Base-by-base conservation (phyloP, 2,329 filamentous ascomycete species). In the Kalmusia sp. region DNA sequence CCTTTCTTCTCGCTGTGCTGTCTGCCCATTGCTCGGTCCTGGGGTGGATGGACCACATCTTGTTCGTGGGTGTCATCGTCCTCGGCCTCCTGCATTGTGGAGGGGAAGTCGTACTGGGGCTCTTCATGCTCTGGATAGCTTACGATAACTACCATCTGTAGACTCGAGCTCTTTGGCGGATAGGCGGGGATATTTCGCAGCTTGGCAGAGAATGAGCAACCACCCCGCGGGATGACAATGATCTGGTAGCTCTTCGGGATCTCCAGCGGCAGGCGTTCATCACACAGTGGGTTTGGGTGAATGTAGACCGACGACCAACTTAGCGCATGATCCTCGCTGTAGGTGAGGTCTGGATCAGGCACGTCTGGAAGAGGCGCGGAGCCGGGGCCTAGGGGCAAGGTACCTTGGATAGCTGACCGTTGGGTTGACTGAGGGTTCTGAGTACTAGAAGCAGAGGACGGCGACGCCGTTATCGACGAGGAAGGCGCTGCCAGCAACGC, bases 131-230 rank as follows among this genome's bases (percentile, higher is more conserved):
- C 82, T 3, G 86, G 83, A 49, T 84, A 84, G 14, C 82, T 87
- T 4, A 97, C 84, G 0, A 97, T 77, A 37, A 98, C 78, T 24
- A 98, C 91, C 3, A 98, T 82, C 71, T 96, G 90, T 15, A 98
- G 78, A 1, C 87, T 81, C 3, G 74, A 71, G 0, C 79, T 71
- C 0, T 81, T 79, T 0, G 90, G 87, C 1, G 86, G 81, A 69
- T 88, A 93, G 8, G 85, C 84, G 0, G 93, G 92, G n/a, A 98
- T 92, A 60, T 91, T 93, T 46, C 83, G 81, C 1, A 98, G 77
- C 73, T 99, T 99, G 24, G 88, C 78, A 30, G 85, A 88, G 73
- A 98, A 98, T 21, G 84, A 89, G 77, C 95, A 99, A 1, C 86
- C 87, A 33, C 95, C 93, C 5, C 95, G 87, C 24, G 85, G 87